These are phyloP conservation scores for Lignosus rhinocerotis DNA, from an alignment of 1,284 basidiomycete genomes.

Conservation along the genomic window DNA sequence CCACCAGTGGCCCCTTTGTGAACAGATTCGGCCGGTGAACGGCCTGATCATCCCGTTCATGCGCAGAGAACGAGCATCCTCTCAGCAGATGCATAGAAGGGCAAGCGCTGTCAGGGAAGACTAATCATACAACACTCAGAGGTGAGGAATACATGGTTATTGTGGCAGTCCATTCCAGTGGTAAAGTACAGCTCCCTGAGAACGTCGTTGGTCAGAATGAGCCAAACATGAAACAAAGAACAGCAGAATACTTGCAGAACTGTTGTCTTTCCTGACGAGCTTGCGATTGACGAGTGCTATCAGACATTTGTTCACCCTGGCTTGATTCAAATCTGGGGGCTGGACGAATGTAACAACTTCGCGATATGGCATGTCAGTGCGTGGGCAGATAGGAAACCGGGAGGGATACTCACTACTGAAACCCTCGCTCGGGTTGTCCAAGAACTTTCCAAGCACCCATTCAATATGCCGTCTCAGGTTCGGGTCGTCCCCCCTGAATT, in stretches of 20 bases:
- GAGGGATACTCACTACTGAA: constrained; percentile 48
- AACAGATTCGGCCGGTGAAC: too few relatives aligned
- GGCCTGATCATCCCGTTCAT: too few relatives aligned
- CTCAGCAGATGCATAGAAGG: neutral
- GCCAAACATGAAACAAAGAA: neutral
- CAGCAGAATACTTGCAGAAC: constrained; percentile 46
- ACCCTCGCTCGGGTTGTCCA: constrained; percentile 54
- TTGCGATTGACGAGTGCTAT: constrained; percentile 90
- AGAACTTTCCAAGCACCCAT: constrained; percentile 67
- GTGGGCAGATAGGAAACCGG: neutral
- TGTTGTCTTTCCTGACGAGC: constrained; percentile 77
- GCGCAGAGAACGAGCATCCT: too few relatives aligned
- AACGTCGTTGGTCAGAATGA: neutral
- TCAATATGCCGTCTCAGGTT: constrained; percentile 77
- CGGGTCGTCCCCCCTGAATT: constrained; percentile 90
- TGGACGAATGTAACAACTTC: constrained; percentile 79
- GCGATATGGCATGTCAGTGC: constrained; percentile 3
- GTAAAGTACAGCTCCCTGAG: constrained; percentile 49
- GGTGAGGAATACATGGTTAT: constrained; percentile 9
- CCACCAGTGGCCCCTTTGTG: too few relatives aligned
- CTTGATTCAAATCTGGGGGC: constrained; percentile 83
- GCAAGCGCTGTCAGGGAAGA: neutral
- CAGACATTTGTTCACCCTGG: constrained; percentile 89
- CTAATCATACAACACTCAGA: neutral
- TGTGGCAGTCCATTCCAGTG: constrained; percentile 45